These are phyloP conservation scores for Xylariaceae sp. DNA, from an alignment of 2,329 filamentous ascomycete genomes.

Conservation along the genomic window DNA sequence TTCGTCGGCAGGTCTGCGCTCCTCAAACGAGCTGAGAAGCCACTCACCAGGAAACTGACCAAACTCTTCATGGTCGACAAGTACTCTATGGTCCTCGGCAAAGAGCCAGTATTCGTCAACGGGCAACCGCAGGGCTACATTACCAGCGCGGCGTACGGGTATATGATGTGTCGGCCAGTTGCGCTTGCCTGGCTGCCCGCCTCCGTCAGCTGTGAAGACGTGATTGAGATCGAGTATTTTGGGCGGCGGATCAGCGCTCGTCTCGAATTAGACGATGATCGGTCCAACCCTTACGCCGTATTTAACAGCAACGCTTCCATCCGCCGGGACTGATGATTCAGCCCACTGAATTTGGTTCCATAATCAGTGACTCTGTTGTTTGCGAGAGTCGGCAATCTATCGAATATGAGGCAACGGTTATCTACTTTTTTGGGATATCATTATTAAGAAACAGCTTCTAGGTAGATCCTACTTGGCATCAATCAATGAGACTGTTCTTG, in stretches of 20 bases:
- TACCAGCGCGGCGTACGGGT: constrained; percentile 18
- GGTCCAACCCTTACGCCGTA: too few species aligned
- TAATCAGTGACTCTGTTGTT: too few species aligned
- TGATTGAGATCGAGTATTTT: constrained; percentile 19
- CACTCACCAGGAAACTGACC: not conserved
- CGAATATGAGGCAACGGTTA: too few species aligned
- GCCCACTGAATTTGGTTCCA: too few species aligned
- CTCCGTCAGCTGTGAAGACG: constrained; percentile 9
- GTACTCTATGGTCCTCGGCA: constrained; percentile 16
- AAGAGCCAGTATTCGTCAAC: constrained; percentile 18
- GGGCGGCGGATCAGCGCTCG: constrained; percentile 6
- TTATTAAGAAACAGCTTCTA: too few species aligned
- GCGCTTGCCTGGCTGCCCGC: constrained; percentile 17
- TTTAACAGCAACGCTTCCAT: too few species aligned
- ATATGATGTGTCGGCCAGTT: constrained; percentile 14
- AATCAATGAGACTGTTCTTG: too few species aligned
- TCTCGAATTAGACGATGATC: too few species aligned
- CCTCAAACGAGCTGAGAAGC: constrained; percentile 10
- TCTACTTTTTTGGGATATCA: too few species aligned
- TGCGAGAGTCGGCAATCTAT: too few species aligned
- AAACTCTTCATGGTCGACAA: constrained; percentile 17
- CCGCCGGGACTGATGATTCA: too few species aligned
- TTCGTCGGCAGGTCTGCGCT: constrained; percentile 19
- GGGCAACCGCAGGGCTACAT: constrained; percentile 13
- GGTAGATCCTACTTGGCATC: too few species aligned